Base-by-base conservation (phyloP, 2,329 filamentous ascomycete genomes). In the Microsporum audouinii region DNA sequence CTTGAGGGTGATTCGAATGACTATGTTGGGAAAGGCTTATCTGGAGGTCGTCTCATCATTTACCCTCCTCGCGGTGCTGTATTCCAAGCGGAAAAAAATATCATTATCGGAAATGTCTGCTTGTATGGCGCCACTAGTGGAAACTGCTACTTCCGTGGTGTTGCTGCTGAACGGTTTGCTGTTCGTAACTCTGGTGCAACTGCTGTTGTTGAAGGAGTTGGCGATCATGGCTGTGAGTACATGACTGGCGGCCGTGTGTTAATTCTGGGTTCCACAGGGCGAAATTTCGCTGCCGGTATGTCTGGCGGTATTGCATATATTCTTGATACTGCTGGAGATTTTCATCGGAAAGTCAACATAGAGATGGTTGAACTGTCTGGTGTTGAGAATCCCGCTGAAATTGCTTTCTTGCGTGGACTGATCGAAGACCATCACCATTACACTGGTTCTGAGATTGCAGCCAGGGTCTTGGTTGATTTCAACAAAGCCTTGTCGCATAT, bases 201-300 rank as follows among this genome's bases (percentile, higher is more conserved):
- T 33, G 91, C 92, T n/a, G 89, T 97, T 66, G 91, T 96, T 64
- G 92, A 97, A 77, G 92, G 92, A 77, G 84, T 95, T 66, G 92
- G 92, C 80, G 92, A 97, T 75, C 92, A 97, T 73, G 89, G 90
- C 65, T 96, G 91, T 72, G 92, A 97, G 81, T 97, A 97, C 83
- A 97, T 97, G 92, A 96, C 92, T 70, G 92, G 92, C 73, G 92
- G 92, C 72, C 89, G 91, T 71, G 82, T 96, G 58, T 79, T 97
- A 65, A 83, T 95, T 70, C 82, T 97, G 56, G 92, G 92, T 62
- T 85, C 84, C 69, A 96, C 91, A 71, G 92, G 92, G 53, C 91
- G 92, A 68, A 97, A 97, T 81, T 97, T 97, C 71, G 92, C 91
- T 68, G 92, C 92, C 64, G 92, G 92, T 81, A 97, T 97, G 92